A percentile compares a stretch with the other conserved stretches of the same genome.
phyloP scores from a whole-genome alignment of 306 rosid genomes.

The Quillaja saponaria region DNA sequence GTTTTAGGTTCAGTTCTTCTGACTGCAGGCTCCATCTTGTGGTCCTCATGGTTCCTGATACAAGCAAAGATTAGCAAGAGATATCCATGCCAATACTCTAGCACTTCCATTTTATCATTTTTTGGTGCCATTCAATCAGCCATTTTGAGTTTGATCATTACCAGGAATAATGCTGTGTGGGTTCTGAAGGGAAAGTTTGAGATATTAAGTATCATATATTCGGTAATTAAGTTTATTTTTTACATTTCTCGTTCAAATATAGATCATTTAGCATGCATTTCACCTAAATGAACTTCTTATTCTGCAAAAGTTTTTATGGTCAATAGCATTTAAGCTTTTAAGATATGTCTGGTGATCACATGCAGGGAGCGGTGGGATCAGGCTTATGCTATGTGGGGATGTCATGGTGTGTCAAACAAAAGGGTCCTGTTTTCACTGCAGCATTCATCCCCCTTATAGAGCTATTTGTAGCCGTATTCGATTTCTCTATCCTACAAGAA shows the following conservation, averaged over 20 bases:
- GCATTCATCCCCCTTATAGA: constrained; percentile 76
- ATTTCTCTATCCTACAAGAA: constrained; percentile 63
- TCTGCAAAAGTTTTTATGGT: not conserved
- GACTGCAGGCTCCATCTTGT: constrained; percentile 57
- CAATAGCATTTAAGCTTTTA: constrained; percentile 3
- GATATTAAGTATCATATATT: constrained; percentile 52
- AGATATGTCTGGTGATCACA: constrained; percentile 20
- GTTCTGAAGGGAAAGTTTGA: constrained; percentile 60
- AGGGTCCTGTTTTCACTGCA: constrained; percentile 82
- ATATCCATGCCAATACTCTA: constrained; percentile 74
- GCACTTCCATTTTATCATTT: constrained; percentile 73
- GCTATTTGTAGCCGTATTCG: constrained; percentile 67
- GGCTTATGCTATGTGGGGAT: constrained; percentile 91
- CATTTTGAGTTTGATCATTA: constrained; percentile 49
- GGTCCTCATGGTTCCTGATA: constrained; percentile 93
- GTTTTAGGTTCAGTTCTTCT: constrained; percentile 57
- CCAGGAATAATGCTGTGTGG: constrained; percentile 51
- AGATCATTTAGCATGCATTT: constrained; percentile 4
- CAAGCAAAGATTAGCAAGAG: constrained; percentile 66
- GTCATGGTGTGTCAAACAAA: constrained; percentile 89
- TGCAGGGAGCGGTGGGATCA: constrained; percentile 88
- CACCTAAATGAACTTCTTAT: not conserved
- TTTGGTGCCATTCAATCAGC: constrained; percentile 73
- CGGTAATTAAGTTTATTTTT: constrained; percentile 63
- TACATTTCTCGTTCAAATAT: no score